Conservation (phyloP, 306 rosid species). For the Trifolium pratense region DNA sequence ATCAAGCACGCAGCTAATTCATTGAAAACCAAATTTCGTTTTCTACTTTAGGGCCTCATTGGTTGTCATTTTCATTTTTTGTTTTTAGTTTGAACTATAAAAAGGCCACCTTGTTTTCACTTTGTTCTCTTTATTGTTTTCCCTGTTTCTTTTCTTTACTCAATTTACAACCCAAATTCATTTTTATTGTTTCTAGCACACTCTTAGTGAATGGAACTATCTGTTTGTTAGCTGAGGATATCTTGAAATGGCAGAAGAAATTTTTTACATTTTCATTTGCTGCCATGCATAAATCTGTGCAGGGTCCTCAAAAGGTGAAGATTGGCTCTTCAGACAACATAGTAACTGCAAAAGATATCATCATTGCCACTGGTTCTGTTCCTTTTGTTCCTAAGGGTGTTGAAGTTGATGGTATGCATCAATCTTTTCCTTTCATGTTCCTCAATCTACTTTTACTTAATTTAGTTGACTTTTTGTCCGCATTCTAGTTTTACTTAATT, state of each 20-base stretch:
- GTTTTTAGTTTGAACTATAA: background rate
- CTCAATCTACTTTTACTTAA: slow-evolving; percentile 32
- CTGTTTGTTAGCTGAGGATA: slow-evolving; percentile 20
- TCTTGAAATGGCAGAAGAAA: slow-evolving; percentile 27
- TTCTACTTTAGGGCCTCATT: background rate
- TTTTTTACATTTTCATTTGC: slow-evolving; percentile 30
- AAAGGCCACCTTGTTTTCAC: background rate
- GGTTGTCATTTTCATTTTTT: background rate
- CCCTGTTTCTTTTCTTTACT: background rate
- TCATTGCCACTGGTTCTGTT: slow-evolving; percentile 96
- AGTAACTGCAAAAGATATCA: slow-evolving; percentile 85
- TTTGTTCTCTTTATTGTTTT: background rate
- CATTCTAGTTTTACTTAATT: slow-evolving; percentile 32
- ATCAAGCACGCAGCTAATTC: background rate
- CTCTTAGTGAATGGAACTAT: slow-evolving; percentile 25
- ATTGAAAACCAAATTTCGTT: background rate
- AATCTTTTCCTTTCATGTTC: slow-evolving; percentile 37
- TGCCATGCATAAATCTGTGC: slow-evolving; percentile 31
- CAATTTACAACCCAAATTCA: background rate
- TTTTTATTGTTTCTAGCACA: slow-evolving; percentile 8
- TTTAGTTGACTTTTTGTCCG: slow-evolving; percentile 22
- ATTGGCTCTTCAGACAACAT: slow-evolving; percentile 81
- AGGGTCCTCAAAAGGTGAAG: slow-evolving; percentile 94
- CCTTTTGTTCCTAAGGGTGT: slow-evolving; percentile 98
- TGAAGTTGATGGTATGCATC: slow-evolving; percentile 84